These are phyloP conservation scores for Ophiostoma novo-ulmi DNA, from an alignment of 2,329 filamentous ascomycete genomes.

Conservation along the genomic window DNA sequence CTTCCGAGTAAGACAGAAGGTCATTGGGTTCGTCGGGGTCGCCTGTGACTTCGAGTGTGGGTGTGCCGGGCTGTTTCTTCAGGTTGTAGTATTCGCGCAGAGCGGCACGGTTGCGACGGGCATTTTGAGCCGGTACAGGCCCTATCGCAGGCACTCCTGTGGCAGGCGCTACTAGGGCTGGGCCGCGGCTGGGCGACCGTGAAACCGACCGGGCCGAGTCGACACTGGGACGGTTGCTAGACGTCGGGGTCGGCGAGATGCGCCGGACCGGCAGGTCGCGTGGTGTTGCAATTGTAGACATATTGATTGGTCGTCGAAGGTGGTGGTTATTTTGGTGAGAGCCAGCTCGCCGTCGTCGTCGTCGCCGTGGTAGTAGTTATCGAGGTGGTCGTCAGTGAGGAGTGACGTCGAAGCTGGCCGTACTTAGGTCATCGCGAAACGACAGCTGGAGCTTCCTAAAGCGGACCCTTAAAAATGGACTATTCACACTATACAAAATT, in stretches of 20 bases:
- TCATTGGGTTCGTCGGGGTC: conserved; percentile 26
- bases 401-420: background rate
- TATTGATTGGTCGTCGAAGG: conserved; percentile 32
- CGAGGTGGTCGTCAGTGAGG: background rate
- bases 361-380: background rate
- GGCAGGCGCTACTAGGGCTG: conserved; percentile 18
- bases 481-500: background rate
- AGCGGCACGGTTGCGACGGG: conserved; percentile 68
- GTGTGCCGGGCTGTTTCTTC: conserved; percentile 42
- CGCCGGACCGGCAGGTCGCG: conserved; percentile 56
- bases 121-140: conserved; percentile 29
- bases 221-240: conserved; percentile 69
- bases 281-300: conserved; percentile 62
- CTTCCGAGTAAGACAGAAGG: conserved; percentile 43
- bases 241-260: conserved; percentile 59
- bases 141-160: conserved; percentile 28
- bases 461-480: background rate
- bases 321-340: background rate
- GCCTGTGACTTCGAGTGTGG: conserved; percentile 42
- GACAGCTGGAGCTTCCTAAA: background rate
- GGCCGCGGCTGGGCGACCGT: conserved; percentile 47
- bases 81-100: conserved; percentile 94
- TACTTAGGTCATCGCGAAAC: background rate
- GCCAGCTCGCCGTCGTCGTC: background rate
- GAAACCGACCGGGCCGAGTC: conserved; percentile 59